Conservation (phyloP, 257 asterid genomes). For the Craterostigma plantagineum region DNA sequence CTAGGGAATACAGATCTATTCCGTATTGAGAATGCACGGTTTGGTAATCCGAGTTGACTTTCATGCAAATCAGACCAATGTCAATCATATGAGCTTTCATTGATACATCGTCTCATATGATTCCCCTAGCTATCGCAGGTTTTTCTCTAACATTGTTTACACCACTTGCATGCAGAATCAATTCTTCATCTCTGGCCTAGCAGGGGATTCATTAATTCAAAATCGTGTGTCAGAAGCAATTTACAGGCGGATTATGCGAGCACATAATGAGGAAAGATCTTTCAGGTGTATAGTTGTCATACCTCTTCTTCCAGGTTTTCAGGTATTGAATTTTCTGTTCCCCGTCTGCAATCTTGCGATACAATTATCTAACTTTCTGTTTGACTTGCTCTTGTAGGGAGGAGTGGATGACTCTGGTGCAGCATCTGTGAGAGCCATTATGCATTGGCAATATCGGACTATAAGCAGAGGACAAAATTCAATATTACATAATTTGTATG, state of each 20-base stretch:
- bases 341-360: conserved; percentile 6
- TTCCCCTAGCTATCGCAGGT: conserved; percentile 3
- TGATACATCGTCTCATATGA: conserved; percentile 1
- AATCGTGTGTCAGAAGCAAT: conserved; percentile 79
- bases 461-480: conserved; percentile 66
- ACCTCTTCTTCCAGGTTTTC: conserved; percentile 95
- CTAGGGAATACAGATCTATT: no score
- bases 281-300: conserved; percentile 85
- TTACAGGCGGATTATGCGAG: conserved; percentile 64
- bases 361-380: conserved; percentile 3
- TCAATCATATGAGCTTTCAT: no score
- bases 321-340: conserved; percentile 31
- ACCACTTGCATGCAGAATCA: conserved; percentile 51
- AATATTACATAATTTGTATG: conserved; percentile 57
- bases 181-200: conserved; percentile 91
- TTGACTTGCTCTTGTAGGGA: conserved; percentile 37
- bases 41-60: no score
- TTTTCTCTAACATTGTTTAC: conserved; percentile 17
- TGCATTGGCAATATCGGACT: conserved; percentile 97
- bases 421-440: conserved; percentile 93
- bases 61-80: no score
- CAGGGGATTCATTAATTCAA: conserved; percentile 65
- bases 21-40: no score
- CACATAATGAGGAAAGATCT: conserved; percentile 64
- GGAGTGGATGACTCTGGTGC: conserved; percentile 98